Evolutionary conservation across 257 asterid species (phyloP).

Genomic region (Oldenlandia corymbosa): DNA sequence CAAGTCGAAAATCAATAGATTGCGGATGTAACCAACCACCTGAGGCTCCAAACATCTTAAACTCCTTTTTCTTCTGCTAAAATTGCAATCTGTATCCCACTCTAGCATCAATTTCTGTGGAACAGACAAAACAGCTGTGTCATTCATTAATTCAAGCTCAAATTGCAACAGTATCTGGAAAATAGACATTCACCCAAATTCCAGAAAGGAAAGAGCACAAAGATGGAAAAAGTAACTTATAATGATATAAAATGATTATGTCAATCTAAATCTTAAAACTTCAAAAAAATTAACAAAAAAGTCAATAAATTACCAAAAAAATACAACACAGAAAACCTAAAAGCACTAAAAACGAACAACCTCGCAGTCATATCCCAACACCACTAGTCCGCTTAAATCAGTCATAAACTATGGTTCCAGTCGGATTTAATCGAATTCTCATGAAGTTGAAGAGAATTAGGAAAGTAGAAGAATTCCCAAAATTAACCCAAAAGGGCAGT

Average conservation of each 20-base stretch:
- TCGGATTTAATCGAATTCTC: not conserved
- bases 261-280: not conserved
- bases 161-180: not conserved
- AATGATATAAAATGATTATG: not conserved
- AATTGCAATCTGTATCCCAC: conserved; percentile 16
- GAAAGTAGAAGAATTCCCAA: not conserved
- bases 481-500: conserved; percentile 2
- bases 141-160: not conserved
- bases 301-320: not conserved
- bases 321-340: not conserved
- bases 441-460: not conserved
- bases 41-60: conserved; percentile 23
- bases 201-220: not conserved
- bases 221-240: not conserved
- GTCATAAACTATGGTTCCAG: not conserved
- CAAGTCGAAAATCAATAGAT: conserved; percentile 12
- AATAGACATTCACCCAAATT: not conserved
- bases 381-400: not conserved
- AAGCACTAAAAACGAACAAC: not conserved
- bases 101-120: conserved; percentile 20
- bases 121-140: not conserved
- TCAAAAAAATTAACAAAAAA: conserved; percentile 4
- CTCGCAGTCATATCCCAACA: not conserved
- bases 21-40: conserved; percentile 14
- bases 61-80: conserved; percentile 13